phyloP scores from a whole-genome alignment of 2,329 filamentous ascomycete genomes.

The Monosporascus ibericus region DNA sequence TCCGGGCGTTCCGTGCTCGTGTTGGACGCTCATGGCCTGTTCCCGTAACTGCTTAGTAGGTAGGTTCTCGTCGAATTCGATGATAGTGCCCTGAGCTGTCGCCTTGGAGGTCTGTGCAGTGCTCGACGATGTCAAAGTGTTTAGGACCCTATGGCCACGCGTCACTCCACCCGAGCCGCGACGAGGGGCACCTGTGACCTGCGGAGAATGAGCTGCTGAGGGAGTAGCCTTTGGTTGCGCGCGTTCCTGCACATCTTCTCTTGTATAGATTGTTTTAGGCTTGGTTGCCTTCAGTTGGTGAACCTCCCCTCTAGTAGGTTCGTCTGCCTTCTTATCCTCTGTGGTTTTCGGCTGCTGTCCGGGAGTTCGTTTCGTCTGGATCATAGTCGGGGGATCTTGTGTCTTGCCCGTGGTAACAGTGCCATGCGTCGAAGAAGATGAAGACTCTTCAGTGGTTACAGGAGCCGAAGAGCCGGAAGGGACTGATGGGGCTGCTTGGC shows the following conservation, averaged over 20 bases:
- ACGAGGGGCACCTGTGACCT: constrained; percentile 15
- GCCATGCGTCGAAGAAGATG: neutral
- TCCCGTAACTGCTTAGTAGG: constrained; percentile 19
- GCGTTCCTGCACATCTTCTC: constrained; percentile 12
- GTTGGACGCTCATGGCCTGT: constrained; percentile 10
- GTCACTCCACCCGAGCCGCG: constrained; percentile 16
- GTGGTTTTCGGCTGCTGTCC: neutral
- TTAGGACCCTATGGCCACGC: constrained; percentile 21
- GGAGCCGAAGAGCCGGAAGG: neutral
- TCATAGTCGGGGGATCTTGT: neutral
- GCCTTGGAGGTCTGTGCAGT: constrained; percentile 36
- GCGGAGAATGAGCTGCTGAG: constrained; percentile 26
- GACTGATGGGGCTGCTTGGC: constrained; percentile 7
- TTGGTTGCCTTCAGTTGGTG: constrained; percentile 2
- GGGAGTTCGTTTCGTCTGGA: neutral
- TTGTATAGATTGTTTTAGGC: constrained; percentile 4
- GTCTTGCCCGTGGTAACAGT: neutral
- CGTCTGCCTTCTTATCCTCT: constrained; percentile 3
- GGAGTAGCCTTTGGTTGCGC: constrained; percentile 12
- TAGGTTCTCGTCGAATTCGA: constrained; percentile 30
- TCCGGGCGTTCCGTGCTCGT: constrained; percentile 10
- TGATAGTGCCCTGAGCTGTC: constrained; percentile 37
- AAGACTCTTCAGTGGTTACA: neutral
- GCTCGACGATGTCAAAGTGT: constrained; percentile 25
- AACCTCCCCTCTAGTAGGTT: neutral